These are phyloP conservation scores for Uronychia setigera DNA, from an alignment of 73 alveolate species.

Conservation along the genomic window DNA sequence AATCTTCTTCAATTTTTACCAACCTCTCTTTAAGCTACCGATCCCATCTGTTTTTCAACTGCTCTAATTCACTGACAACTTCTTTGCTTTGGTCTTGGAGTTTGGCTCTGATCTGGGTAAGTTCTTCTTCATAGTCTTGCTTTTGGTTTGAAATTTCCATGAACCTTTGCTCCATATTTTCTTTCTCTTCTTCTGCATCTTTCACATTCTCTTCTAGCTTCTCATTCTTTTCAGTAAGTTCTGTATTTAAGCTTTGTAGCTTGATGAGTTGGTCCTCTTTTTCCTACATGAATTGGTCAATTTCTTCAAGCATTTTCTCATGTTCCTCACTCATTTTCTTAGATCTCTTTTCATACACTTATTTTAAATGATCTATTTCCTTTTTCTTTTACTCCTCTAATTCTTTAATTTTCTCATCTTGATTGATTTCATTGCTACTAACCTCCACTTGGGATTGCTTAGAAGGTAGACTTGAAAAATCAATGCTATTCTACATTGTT, in stretches of 20 bases:
- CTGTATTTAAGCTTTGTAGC: not conserved
- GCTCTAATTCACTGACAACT: not conserved
- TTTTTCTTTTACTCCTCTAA: not conserved
- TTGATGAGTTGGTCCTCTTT: not conserved
- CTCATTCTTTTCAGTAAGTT: not conserved
- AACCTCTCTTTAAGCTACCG: not conserved
- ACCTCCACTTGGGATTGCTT: not conserved
- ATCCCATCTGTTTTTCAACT: not conserved
- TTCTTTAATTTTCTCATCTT: not conserved
- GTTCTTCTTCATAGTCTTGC: slow-evolving; percentile 21
- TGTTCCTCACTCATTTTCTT: slow-evolving; percentile 12
- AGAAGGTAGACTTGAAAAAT: not conserved
- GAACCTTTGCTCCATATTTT: not conserved
- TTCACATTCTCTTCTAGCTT: not conserved
- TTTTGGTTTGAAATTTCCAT: slow-evolving; percentile 1
- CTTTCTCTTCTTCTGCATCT: slow-evolving; percentile 9
- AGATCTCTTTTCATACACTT: not conserved
- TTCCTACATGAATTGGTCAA: slow-evolving; percentile 13
- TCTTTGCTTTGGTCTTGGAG: not conserved
- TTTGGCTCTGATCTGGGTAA: not conserved
- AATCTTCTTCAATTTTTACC: not conserved
- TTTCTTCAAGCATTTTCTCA: slow-evolving; percentile 18
- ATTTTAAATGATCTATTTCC: not conserved
- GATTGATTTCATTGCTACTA: not conserved
- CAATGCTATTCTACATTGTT: not conserved